Percentiles rank a stretch among this genome's conserved stretches.
phyloP scores from a whole-genome alignment of 139 green algal genomes.

The Dunaliella sp. region DNA sequence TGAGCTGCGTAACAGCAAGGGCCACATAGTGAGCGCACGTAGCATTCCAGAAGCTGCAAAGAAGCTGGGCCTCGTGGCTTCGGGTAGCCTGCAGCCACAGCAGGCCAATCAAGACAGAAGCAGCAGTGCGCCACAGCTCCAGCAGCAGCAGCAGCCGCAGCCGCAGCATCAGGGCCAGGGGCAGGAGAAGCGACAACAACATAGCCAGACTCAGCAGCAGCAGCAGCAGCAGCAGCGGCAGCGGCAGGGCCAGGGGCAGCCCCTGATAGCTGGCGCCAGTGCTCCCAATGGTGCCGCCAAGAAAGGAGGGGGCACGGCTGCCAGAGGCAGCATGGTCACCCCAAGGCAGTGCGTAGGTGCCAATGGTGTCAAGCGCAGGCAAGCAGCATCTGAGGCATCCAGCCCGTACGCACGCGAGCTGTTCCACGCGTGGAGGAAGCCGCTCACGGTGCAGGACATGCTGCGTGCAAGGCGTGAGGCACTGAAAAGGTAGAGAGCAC shows the following conservation, averaged over 20 bases:
- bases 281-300: too few relatives aligned
- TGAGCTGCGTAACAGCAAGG: neutral
- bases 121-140: neutral
- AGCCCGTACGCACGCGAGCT: neutral
- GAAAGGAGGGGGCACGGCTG: too few relatives aligned
- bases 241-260: neutral
- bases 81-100: neutral
- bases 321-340: too few relatives aligned
- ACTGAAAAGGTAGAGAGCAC: neutral
- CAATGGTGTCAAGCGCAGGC: neutral
- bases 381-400: neutral
- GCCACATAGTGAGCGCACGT: neutral
- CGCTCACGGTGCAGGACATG: neutral
- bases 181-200: neutral
- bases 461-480: neutral
- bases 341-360: neutral
- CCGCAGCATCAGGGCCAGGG: neutral
- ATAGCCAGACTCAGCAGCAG: neutral
- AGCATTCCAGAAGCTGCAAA: neutral
- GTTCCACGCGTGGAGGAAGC: neutral
- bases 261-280: too few relatives aligned
- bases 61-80: neutral
- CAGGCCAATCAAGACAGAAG: neutral
- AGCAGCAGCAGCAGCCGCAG: neutral
- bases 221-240: neutral